Percentiles rank a stretch among this genome's conserved stretches.
Conservation (phyloP, 73 alveolate species). For the Tetrahymena thermophila region DNA sequence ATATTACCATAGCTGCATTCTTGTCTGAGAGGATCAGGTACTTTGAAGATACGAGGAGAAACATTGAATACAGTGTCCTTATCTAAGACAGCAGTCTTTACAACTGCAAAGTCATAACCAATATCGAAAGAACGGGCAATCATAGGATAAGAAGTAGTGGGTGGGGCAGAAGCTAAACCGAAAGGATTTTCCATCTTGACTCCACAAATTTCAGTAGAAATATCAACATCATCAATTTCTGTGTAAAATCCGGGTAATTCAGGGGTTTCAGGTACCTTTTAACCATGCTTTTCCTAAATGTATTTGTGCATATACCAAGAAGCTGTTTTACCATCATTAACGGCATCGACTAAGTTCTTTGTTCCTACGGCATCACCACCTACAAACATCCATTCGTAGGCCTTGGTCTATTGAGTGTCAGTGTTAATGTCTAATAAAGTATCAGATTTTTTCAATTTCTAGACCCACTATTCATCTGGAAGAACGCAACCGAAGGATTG, state of each 20-base stretch:
- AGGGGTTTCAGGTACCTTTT: constrained; percentile 24
- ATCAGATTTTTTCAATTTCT: constrained; percentile 23
- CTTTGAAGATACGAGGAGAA: constrained; percentile 55
- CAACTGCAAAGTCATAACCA: constrained; percentile 61
- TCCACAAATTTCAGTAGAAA: constrained; percentile 42
- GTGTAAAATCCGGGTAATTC: constrained; percentile 49
- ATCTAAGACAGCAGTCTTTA: constrained; percentile 48
- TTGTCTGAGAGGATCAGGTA: constrained; percentile 42
- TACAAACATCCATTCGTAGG: constrained; percentile 52
- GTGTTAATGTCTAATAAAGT: constrained; percentile 24
- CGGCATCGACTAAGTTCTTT: constrained; percentile 57
- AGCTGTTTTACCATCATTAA: constrained; percentile 68
- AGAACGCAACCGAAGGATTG: constrained; percentile 51
- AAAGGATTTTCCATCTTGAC: constrained; percentile 47
- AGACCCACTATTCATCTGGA: constrained; percentile 45
- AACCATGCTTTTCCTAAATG: constrained; percentile 34
- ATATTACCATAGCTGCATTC: constrained; percentile 52
- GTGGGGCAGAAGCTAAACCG: constrained; percentile 69
- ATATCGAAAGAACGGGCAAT: constrained; percentile 50
- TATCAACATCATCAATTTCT: constrained; percentile 49
- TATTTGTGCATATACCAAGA: constrained; percentile 55
- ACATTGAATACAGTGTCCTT: constrained; percentile 56
- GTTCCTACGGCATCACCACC: constrained; percentile 68
- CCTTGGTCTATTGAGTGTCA: constrained; percentile 33
- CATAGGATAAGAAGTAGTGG: constrained; percentile 63